Conservation (phyloP, 805 yeast genomes). For the Lipomyces anomalus region DNA sequence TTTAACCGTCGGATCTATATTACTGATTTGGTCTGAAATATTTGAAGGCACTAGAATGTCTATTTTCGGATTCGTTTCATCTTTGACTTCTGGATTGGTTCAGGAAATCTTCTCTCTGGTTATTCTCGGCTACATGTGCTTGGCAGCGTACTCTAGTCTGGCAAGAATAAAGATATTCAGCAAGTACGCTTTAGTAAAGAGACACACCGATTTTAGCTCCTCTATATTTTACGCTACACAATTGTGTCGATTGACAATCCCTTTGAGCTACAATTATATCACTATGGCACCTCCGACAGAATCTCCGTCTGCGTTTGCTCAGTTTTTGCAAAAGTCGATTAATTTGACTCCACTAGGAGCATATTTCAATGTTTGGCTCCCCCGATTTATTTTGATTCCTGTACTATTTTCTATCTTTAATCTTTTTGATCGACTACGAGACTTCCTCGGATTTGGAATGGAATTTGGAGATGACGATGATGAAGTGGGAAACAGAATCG, state of each 20-base stretch:
- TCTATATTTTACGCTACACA: constrained; percentile 74
- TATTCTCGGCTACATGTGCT: constrained; percentile 59
- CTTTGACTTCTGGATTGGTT: constrained; percentile 36
- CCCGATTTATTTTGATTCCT: constrained; percentile 69
- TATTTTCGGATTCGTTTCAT: constrained; percentile 48
- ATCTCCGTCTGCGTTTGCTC: constrained; percentile 54
- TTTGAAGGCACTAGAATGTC: constrained; percentile 65
- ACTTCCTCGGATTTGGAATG: constrained; percentile 36
- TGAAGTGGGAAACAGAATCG: constrained; percentile 26
- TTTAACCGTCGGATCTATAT: constrained; percentile 43
- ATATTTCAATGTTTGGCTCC: constrained; percentile 66
- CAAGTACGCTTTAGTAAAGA: constrained; percentile 67
- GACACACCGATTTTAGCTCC: constrained; percentile 67
- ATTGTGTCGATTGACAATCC: constrained; percentile 75
- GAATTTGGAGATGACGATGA: constrained; percentile 37
- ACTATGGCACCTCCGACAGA: constrained; percentile 48
- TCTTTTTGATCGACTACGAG: constrained; percentile 58
- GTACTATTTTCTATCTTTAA: constrained; percentile 57
- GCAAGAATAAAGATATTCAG: constrained; percentile 66
- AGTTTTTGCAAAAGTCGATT: constrained; percentile 69
- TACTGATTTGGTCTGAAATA: constrained; percentile 67
- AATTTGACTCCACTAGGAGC: constrained; percentile 70
- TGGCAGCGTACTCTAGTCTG: constrained; percentile 60
- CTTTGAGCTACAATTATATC: constrained; percentile 71
- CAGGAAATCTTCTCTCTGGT: constrained; percentile 39